Evolutionary conservation across 345 rosid genomes (phyloP).

Genomic region (Citrus reticulata): DNA sequence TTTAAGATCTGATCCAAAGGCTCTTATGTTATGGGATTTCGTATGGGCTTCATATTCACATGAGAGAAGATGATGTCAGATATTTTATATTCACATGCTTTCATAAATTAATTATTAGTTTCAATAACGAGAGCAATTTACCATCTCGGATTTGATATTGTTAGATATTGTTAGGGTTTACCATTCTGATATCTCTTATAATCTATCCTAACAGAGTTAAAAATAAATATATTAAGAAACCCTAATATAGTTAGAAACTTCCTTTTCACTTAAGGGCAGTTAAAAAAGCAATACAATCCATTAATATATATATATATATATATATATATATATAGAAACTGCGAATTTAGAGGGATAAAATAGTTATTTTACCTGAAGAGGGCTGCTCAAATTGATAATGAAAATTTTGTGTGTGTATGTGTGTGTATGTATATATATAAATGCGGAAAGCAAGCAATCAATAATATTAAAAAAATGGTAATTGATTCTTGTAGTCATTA

Average conservation of each 20-base stretch:
- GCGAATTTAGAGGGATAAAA: neutral
- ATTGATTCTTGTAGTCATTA: slow-evolving; percentile 12
- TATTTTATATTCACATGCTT: neutral
- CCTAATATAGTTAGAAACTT: neutral
- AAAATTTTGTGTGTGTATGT: too few relatives aligned
- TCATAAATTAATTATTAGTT: neutral
- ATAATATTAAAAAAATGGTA: neutral
- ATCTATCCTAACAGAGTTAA: neutral
- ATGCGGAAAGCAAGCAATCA: neutral
- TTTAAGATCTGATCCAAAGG: slow-evolving; percentile 33
- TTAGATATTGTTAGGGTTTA: too few relatives aligned
- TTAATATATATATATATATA: neutral
- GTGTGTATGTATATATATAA: neutral
- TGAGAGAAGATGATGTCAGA: slow-evolving; percentile 16
- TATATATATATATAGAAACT: neutral
- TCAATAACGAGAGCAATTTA: neutral
- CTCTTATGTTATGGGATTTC: slow-evolving; percentile 20
- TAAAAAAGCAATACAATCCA: too few relatives aligned
- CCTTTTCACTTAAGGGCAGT: neutral
- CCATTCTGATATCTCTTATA: too few relatives aligned
- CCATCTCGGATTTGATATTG: neutral
- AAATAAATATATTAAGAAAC: neutral
- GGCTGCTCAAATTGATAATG: too few relatives aligned
- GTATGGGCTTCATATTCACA: slow-evolving; percentile 24
- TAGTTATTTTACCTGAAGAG: neutral